Conservation (phyloP, 345 rosid genomes). For the Acer yangbiense region DNA sequence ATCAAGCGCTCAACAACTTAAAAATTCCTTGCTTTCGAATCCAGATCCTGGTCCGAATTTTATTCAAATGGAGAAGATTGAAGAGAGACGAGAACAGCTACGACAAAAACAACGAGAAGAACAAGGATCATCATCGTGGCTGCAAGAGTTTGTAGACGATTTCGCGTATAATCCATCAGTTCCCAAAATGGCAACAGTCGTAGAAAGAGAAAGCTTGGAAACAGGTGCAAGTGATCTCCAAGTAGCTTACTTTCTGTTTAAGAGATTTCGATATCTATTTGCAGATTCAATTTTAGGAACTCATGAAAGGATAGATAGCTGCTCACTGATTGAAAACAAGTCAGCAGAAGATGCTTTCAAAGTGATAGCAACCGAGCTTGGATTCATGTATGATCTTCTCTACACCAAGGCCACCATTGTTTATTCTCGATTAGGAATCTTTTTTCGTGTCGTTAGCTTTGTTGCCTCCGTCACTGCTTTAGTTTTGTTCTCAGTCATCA, state of each 20-base stretch:
- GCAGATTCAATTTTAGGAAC: conserved; percentile 30
- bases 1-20: conserved; percentile 9
- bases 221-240: background rate
- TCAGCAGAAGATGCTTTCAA: conserved; percentile 26
- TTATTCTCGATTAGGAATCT: conserved; percentile 14
- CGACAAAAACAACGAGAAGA: too few relatives aligned
- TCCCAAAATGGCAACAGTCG: too few relatives aligned
- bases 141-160: too few relatives aligned
- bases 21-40: conserved; percentile 2
- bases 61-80: too few relatives aligned
- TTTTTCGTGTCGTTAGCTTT: conserved; percentile 16
- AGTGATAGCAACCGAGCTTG: conserved; percentile 36
- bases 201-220: too few relatives aligned
- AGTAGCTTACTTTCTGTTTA: conserved; percentile 30
- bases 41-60: background rate
- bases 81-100: too few relatives aligned
- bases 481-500: background rate
- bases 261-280: conserved; percentile 27
- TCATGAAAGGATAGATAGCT: conserved; percentile 10
- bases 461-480: background rate
- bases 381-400: conserved; percentile 39
- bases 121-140: too few relatives aligned
- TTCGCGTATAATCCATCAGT: too few relatives aligned
- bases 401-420: conserved; percentile 36
- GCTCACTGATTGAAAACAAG: background rate